These are phyloP conservation scores for Phytopythium boreale DNA, from an alignment of 352 stramenopile species.

Conservation along the genomic window DNA sequence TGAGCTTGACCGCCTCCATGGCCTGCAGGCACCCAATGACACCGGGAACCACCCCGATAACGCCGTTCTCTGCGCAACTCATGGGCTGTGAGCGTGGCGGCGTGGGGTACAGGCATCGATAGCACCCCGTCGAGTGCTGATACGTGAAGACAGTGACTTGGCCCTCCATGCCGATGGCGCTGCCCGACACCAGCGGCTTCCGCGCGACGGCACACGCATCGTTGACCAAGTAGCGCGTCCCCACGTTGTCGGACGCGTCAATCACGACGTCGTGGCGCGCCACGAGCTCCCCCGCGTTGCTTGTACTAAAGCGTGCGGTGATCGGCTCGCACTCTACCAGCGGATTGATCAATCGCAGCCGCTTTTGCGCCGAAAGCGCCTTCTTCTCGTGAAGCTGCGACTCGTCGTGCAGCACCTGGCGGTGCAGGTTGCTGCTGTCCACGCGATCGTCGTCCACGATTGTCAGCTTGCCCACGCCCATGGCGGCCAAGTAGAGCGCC, in stretches of 20 bases:
- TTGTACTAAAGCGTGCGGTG: constrained; percentile 45
- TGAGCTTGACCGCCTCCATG: constrained; percentile 91
- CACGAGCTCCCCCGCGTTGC: constrained; percentile 85
- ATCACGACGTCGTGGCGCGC: constrained; percentile 89
- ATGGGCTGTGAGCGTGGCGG: constrained; percentile 52
- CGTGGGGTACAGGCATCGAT: constrained; percentile 96
- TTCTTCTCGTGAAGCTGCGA: constrained; percentile 84
- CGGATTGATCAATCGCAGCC: constrained; percentile 74
- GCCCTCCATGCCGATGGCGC: constrained; percentile 94
- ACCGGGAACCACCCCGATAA: constrained; percentile 94
- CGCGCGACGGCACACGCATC: constrained; percentile 87
- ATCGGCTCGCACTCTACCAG: constrained; percentile 58
- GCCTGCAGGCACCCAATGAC: constrained; percentile 94
- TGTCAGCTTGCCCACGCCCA: constrained; percentile 91
- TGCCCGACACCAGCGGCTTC: constrained; percentile 93
- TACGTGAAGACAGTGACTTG: constrained; percentile 96
- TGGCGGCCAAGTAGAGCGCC: constrained; percentile 93
- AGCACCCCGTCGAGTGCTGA: constrained; percentile 72
- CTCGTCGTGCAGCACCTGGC: constrained; percentile 94
- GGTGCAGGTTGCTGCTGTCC: constrained; percentile 96
- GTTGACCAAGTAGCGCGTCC: constrained; percentile 95
- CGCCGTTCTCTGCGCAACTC: constrained; percentile 95
- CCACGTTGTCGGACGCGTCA: constrained; percentile 95
- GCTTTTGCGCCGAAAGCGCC: constrained; percentile 77
- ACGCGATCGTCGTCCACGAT: constrained; percentile 95